Conservation (phyloP, 257 asterid species). For the Gentiana dahurica region DNA sequence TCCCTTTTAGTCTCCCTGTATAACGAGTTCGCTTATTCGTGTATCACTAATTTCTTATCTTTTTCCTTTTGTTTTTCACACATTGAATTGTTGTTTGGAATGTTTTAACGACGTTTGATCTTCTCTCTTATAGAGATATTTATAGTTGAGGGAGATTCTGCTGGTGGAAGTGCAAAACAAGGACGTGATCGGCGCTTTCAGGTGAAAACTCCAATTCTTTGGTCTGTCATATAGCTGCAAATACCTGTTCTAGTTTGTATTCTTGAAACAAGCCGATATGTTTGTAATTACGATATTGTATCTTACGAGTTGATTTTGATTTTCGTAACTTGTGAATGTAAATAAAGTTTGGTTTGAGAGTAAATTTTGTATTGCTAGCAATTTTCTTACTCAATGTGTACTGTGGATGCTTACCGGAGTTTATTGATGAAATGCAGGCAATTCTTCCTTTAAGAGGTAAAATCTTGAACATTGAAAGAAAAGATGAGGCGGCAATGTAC, state of each 20-base stretch:
- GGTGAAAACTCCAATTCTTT: conserved; percentile 33
- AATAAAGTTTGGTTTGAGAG: no score
- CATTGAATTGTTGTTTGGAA: background rate
- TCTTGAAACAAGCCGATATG: no score
- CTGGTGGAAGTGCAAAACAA: conserved; percentile 99
- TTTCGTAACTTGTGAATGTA: no score
- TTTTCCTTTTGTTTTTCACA: background rate
- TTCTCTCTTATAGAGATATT: conserved; percentile 60
- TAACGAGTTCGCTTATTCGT: no score
- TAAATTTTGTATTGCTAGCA: background rate
- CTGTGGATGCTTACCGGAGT: conserved; percentile 7
- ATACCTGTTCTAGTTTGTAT: no score
- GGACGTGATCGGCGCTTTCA: conserved; percentile 99
- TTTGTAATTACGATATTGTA: no score
- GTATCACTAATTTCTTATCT: no score
- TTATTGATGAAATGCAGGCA: conserved; percentile 51
- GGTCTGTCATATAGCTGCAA: background rate
- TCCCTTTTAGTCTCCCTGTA: no score
- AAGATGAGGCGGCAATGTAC: conserved; percentile 98
- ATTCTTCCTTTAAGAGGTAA: conserved; percentile 96
- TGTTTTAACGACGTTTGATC: background rate
- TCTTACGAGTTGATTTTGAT: no score
- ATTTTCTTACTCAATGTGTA: background rate
- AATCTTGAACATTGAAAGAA: conserved; percentile 89
- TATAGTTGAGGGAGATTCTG: conserved; percentile 99